phyloP scores from a whole-genome alignment of 495 filamentous ascomycete species.

The Schizothecium vesticola region DNA sequence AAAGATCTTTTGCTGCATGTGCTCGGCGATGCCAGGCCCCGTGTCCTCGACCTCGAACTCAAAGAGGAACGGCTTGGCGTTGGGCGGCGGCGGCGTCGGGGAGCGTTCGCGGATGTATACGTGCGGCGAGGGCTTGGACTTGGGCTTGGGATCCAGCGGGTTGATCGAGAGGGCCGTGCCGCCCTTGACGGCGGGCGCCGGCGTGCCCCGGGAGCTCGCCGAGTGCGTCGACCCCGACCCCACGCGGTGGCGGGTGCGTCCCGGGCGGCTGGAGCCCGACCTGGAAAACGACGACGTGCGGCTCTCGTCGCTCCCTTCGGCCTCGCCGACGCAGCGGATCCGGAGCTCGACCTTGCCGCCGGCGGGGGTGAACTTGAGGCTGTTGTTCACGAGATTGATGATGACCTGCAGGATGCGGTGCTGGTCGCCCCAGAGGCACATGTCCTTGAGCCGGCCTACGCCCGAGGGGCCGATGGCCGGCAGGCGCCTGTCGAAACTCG shows the following conservation, averaged over 20 bases:
- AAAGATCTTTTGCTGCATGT: constrained; percentile 75
- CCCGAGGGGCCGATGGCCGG: constrained; percentile 54
- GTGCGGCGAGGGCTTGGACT: constrained; percentile 47
- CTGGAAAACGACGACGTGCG: constrained; percentile 49
- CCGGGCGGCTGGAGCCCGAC: constrained; percentile 33
- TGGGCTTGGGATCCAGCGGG: constrained; percentile 48
- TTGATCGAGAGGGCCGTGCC: constrained; percentile 55
- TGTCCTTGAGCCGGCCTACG: constrained; percentile 60
- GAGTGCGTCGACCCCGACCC: constrained; percentile 48
- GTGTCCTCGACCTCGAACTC: constrained; percentile 88
- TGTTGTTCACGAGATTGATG: constrained; percentile 91
- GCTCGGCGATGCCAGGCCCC: constrained; percentile 79
- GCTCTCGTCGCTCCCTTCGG: constrained; percentile 38
- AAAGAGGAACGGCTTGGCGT: constrained; percentile 59
- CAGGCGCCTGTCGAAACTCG: constrained; percentile 34
- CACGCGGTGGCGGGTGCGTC: constrained; percentile 37
- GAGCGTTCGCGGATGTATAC: constrained; percentile 51
- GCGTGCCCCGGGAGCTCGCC: constrained; percentile 36
- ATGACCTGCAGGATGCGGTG: constrained; percentile 83
- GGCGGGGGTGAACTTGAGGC: constrained; percentile 83
- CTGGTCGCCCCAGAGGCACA: constrained; percentile 82
- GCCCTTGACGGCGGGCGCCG: constrained; percentile 21
- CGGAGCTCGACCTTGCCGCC: constrained; percentile 67
- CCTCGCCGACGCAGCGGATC: constrained; percentile 65
- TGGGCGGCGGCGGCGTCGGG: constrained; percentile 53